phyloP scores from a whole-genome alignment of 768 basidiomycete genomes.

The Lactifluus echinatus region DNA sequence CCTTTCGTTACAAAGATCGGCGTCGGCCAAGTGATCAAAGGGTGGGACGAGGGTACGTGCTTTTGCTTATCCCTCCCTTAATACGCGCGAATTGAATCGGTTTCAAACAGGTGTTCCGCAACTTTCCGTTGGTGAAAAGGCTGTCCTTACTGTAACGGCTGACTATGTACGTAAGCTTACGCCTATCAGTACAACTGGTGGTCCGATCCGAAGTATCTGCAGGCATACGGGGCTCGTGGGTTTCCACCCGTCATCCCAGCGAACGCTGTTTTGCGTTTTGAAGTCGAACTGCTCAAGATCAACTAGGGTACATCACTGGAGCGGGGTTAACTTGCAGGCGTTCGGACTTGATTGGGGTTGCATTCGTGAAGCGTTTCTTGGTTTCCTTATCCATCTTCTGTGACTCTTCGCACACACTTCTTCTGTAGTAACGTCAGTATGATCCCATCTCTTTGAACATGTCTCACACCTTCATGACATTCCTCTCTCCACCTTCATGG shows the following conservation, averaged over 20 bases:
- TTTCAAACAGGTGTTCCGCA: conserved; percentile 54
- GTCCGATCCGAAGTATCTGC: conserved; percentile 1
- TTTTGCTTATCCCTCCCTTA: background rate
- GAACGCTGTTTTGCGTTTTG: conserved; percentile 67
- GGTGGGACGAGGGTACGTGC: conserved; percentile 80
- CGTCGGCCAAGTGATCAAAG: conserved; percentile 74
- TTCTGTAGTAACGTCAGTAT: conserved; percentile 16
- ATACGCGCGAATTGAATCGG: conserved; percentile 8
- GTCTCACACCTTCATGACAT: conserved; percentile 7
- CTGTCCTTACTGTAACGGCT: conserved; percentile 53
- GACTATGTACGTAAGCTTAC: conserved; percentile 55
- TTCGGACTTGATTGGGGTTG: conserved; percentile 16
- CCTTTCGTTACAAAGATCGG: conserved; percentile 71
- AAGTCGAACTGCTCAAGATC: conserved; percentile 77
- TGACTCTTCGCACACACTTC: conserved; percentile 14
- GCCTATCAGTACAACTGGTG: conserved; percentile 3
- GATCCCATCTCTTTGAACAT: conserved; percentile 1
- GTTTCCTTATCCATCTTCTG: conserved; percentile 13
- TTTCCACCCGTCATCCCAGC: conserved; percentile 75
- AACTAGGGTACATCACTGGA: conserved; percentile 28
- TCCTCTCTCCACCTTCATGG: background rate
- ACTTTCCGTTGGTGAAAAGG: conserved; percentile 71
- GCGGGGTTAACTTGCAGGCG: conserved; percentile 4
- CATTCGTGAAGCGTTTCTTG: conserved; percentile 3
- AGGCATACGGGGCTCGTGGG: conserved; percentile 70